These are phyloP conservation scores for Kockovaella imperatae DNA, from an alignment of 768 basidiomycete genomes.

Conservation along the genomic window DNA sequence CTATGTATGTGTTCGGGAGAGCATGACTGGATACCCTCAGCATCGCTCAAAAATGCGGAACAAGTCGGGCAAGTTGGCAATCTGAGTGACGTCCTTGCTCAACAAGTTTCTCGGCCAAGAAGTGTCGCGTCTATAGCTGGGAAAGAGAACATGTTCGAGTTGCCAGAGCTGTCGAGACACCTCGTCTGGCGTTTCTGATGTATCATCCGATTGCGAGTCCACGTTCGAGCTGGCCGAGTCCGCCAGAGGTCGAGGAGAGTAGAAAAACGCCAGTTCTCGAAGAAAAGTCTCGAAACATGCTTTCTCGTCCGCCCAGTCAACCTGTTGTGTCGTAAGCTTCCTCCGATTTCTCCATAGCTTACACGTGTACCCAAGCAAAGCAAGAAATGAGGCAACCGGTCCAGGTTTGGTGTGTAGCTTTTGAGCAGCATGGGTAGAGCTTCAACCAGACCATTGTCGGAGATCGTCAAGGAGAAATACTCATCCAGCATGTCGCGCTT, in stretches of 20 bases:
- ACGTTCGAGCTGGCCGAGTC: constrained; percentile 1
- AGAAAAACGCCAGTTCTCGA: constrained; percentile 85
- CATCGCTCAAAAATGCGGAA: constrained; percentile 94
- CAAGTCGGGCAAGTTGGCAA: constrained; percentile 81
- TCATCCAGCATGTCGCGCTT: constrained; percentile 78
- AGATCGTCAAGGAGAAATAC: constrained; percentile 74
- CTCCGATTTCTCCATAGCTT: constrained; percentile 13
- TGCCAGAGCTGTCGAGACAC: constrained; percentile 61
- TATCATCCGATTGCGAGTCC: neutral
- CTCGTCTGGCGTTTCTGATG: constrained; percentile 24
- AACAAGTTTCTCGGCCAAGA: constrained; percentile 57
- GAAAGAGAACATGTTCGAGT: constrained; percentile 83
- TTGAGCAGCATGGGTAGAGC: constrained; percentile 72
- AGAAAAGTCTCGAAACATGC: constrained; percentile 81
- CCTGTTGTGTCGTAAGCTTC: constrained; percentile 49
- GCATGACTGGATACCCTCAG: constrained; percentile 42
- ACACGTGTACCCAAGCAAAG: constrained; percentile 92
- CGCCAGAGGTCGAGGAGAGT: constrained; percentile 57
- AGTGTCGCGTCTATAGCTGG: constrained; percentile 71
- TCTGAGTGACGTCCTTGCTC: constrained; percentile 72
- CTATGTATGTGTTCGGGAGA: no score
- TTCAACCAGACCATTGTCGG: constrained; percentile 58
- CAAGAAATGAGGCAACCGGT: constrained; percentile 78
- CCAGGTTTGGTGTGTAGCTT: constrained; percentile 83
- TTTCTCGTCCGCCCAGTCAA: constrained; percentile 76